Base-by-base conservation (phyloP, 2,329 filamentous ascomycete genomes). In the Stenocarpella maydis region DNA sequence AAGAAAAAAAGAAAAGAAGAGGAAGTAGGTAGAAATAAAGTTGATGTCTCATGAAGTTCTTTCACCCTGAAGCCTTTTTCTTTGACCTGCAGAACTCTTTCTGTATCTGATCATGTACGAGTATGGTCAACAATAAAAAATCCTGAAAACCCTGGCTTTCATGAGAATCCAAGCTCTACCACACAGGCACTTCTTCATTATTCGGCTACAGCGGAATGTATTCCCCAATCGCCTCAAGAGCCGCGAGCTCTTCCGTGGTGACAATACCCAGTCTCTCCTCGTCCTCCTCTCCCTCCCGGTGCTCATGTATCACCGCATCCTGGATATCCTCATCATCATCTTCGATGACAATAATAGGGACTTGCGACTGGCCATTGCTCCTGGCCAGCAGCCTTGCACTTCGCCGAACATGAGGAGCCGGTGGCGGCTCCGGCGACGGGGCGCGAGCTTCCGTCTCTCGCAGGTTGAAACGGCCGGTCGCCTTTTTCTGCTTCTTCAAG, bases 201-300 rank as follows among this genome's bases (percentile, higher is more conserved):
- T 31, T 15, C 19, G 24, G 15, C 26, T 67, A 67, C 64, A 67
- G 34, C 24, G 52, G 50, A 55, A 67, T 67, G n/a, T 67, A 67
- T 14, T 67, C 64, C 12, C 64, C 64, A 15, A 17, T 15, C 4
- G 28, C 41, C 31, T 55, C 52, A 24, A 67, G 52, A 31, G n/a
- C 41, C 15, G 34, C 19, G 26, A 58, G 39, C 3, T 26, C 43
- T 4, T 47, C 41, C 15, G 14, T 9, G 4, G 10, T 47, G 7
- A 28, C 52, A 34, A 26, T 2, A 37, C 28, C 21, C 1, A 4
- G 52, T 17, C n/a, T 17, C 9, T 17, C 8, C 17, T 26, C 15
- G n/a, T 39, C 12, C 15, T 49, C 21, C 1, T 28, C 10, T 21
- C 1, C 28, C n/a, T 19, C 3, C 2, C 8, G 2, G 1, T 34